These are phyloP conservation scores for Tremella yokohamensis DNA, from an alignment of 768 basidiomycete genomes.

Conservation along the genomic window DNA sequence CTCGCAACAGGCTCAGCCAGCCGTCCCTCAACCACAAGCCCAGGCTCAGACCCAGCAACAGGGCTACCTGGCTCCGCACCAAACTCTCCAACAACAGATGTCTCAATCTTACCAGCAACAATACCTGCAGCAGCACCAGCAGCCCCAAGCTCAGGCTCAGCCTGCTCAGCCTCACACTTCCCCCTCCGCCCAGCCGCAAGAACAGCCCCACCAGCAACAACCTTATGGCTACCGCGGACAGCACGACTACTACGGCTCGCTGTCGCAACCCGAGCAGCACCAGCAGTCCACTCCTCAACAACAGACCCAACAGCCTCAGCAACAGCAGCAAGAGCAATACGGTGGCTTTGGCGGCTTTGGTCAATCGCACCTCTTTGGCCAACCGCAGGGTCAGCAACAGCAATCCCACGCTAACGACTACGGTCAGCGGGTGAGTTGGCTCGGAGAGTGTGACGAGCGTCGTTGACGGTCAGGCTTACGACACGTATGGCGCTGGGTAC, in stretches of 20 bases:
- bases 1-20: conserved; percentile 17
- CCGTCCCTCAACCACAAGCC: conserved; percentile 15
- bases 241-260: conserved; percentile 34
- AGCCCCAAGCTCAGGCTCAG: conserved; percentile 30
- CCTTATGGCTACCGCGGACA: conserved; percentile 36
- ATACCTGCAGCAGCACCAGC: conserved; percentile 15
- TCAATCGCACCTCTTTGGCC: conserved; percentile 35
- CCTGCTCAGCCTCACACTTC: conserved; percentile 35
- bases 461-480: conserved; percentile 34
- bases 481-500: conserved; percentile 50
- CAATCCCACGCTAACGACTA: conserved; percentile 41
- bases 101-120: conserved; percentile 24
- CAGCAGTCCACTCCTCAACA: conserved; percentile 17
- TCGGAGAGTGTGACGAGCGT: not conserved
- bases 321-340: conserved; percentile 16
- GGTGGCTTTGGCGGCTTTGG: conserved; percentile 39
- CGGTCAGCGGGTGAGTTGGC: conserved; percentile 38
- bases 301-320: conserved; percentile 29
- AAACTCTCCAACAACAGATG: conserved; percentile 43
- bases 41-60: conserved; percentile 18
- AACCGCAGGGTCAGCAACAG: conserved; percentile 10
- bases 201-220: conserved; percentile 27
- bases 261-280: conserved; percentile 33
- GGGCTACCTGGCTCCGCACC: conserved; percentile 34
- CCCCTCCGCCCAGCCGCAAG: conserved; percentile 28